Evolutionary conservation across 2,329 filamentous ascomycete genomes (phyloP).

Genomic region (Davidsoniella virescens): DNA sequence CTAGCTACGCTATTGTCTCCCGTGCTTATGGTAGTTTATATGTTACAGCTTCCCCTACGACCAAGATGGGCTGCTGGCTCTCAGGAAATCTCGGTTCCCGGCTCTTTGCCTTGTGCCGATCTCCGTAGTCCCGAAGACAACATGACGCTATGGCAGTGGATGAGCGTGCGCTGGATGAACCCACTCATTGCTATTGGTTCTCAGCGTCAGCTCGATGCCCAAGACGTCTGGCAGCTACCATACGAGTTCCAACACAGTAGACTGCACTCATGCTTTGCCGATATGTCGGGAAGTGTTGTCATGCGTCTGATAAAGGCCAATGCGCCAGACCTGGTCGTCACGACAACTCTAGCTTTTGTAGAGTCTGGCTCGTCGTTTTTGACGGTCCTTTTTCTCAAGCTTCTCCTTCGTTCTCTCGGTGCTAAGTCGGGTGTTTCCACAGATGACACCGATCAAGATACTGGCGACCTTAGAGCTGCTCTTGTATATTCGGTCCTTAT

Average conservation of each 20-base stretch:
- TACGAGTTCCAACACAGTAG: constrained; percentile 68
- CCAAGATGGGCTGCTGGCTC: constrained; percentile 33
- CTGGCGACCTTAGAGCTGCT: constrained; percentile 3
- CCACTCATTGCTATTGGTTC: constrained; percentile 53
- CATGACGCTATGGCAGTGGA: constrained; percentile 65
- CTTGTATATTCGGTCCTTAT: constrained; percentile 44
- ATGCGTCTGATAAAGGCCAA: constrained; percentile 57
- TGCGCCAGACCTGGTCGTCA: constrained; percentile 58
- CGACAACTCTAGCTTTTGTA: constrained; percentile 45
- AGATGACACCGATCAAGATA: neutral
- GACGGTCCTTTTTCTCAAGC: constrained; percentile 54
- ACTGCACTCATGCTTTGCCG: constrained; percentile 58
- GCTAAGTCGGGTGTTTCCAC: neutral
- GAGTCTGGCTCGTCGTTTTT: constrained; percentile 40
- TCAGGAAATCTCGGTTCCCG: too few relatives aligned
- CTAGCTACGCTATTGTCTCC: constrained; percentile 24
- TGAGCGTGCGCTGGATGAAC: constrained; percentile 69
- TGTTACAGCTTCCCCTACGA: constrained; percentile 55
- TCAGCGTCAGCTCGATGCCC: constrained; percentile 50
- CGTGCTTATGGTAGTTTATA: constrained; percentile 30
- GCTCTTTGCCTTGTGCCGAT: constrained; percentile 15
- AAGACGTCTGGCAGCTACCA: constrained; percentile 67
- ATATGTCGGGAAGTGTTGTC: constrained; percentile 56
- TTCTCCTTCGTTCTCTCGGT: constrained; percentile 32
- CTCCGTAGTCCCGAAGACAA: constrained; percentile 67